phyloP scores from a whole-genome alignment of 345 rosid species.

The Rubroshorea leprosula region DNA sequence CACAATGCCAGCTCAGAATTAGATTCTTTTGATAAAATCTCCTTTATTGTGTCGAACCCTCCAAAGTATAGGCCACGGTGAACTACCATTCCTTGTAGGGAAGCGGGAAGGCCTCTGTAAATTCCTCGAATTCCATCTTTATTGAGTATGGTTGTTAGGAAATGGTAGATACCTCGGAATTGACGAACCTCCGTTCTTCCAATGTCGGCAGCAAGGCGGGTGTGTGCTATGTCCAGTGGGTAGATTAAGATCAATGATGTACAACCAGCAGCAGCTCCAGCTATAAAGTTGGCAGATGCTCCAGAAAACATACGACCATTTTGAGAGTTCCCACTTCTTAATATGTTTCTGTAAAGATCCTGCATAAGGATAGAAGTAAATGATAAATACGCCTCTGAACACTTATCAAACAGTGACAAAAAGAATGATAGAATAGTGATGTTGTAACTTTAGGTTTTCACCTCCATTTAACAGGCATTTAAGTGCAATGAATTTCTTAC shows the following conservation, averaged over 20 bases:
- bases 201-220: conserved; percentile 85
- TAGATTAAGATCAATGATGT: conserved; percentile 74
- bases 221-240: conserved; percentile 90
- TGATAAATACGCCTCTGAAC: too few species aligned
- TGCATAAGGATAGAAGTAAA: too few species aligned
- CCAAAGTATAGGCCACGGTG: conserved; percentile 90
- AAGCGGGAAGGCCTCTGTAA: conserved; percentile 89
- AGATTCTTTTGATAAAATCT: conserved; percentile 50
- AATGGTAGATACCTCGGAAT: conserved; percentile 77
- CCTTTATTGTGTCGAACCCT: conserved; percentile 88
- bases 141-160: conserved; percentile 56
- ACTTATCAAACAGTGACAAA: too few species aligned
- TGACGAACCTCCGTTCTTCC: conserved; percentile 80
- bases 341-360: conserved; percentile 75
- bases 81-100: conserved; percentile 77
- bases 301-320: conserved; percentile 56
- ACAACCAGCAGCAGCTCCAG: conserved; percentile 94
- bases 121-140: conserved; percentile 82
- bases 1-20: conserved; percentile 58
- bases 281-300: conserved; percentile 72
- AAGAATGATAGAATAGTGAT: too few species aligned
- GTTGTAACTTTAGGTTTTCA: too few species aligned
- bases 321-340: conserved; percentile 45
- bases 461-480: too few species aligned
- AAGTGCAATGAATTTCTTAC: too few species aligned